These are phyloP conservation scores for Penicillium sp. DNA, from an alignment of 2,329 filamentous ascomycete species.

Conservation along the genomic window DNA sequence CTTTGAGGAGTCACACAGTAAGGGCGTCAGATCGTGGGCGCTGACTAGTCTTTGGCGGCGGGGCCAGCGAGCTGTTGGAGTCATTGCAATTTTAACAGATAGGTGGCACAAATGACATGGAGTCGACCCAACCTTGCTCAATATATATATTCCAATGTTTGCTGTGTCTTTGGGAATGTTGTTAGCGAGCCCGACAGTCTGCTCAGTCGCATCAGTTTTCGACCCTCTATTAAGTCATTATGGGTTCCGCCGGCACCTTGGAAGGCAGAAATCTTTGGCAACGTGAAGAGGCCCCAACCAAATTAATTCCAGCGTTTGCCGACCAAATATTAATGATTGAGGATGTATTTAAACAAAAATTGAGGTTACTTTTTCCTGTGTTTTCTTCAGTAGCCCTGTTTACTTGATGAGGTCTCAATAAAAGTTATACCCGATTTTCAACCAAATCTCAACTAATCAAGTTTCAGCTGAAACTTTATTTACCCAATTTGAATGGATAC, in stretches of 20 bases:
- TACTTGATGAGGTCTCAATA: neutral
- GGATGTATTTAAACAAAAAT: neutral
- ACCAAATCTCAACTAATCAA: neutral
- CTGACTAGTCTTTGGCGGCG: neutral
- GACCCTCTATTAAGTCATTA: neutral
- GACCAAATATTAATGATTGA: neutral
- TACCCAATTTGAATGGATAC: neutral
- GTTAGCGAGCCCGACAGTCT: neutral
- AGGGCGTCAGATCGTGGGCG: neutral
- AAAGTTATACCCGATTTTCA: neutral
- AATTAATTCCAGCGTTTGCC: neutral
- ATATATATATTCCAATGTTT: neutral
- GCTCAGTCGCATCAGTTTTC: neutral
- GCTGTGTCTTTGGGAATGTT: neutral
- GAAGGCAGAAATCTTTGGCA: neutral
- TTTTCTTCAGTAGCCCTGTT: neutral
- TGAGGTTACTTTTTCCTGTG: neutral
- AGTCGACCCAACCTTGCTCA: neutral
- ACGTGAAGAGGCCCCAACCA: neutral
- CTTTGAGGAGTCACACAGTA: neutral
- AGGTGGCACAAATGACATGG: neutral
- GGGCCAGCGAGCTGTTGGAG: neutral
- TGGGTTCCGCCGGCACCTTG: neutral
- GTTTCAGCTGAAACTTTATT: neutral
- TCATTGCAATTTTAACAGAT: neutral